A percentile compares a stretch with the other conserved stretches of the same genome.
phyloP scores from a whole-genome alignment of 257 asterid species.

The Capsicum rhomboideum region DNA sequence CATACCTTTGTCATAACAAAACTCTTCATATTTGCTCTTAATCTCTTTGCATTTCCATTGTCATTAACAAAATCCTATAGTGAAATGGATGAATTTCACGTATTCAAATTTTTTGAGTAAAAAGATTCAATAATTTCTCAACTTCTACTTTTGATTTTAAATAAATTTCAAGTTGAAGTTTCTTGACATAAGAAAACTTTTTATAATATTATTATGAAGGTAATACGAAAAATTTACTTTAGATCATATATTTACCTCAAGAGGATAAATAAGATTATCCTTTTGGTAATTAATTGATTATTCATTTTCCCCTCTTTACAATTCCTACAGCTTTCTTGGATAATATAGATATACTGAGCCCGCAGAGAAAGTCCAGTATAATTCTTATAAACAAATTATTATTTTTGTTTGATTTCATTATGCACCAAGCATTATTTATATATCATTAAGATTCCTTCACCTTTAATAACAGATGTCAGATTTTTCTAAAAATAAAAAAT shows the following conservation, averaged over 20 bases:
- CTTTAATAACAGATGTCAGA: not conserved
- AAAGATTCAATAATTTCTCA: not conserved
- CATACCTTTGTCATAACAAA: not conserved
- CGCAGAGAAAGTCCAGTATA: not conserved
- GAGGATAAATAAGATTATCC: not conserved
- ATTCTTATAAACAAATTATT: not conserved
- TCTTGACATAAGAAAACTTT: not conserved
- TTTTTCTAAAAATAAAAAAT: not conserved
- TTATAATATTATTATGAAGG: not conserved
- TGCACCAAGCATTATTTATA: not conserved
- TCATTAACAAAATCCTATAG: fast-evolving
- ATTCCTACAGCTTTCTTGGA: not conserved
- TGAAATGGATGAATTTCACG: not conserved
- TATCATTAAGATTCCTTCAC: not conserved
- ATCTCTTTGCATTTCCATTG: not conserved
- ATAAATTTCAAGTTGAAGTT: not conserved
- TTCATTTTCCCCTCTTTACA: not conserved
- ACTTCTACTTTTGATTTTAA: not conserved
- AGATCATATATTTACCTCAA: not conserved
- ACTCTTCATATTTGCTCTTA: not conserved
- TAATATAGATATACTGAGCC: not conserved
- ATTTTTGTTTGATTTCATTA: fast-evolving
- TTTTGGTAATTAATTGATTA: not conserved
- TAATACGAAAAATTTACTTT: not conserved
- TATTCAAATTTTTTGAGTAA: not conserved